Evolutionary conservation across 495 filamentous ascomycete species (phyloP).

Genomic region (Jackrogersella minutella): DNA sequence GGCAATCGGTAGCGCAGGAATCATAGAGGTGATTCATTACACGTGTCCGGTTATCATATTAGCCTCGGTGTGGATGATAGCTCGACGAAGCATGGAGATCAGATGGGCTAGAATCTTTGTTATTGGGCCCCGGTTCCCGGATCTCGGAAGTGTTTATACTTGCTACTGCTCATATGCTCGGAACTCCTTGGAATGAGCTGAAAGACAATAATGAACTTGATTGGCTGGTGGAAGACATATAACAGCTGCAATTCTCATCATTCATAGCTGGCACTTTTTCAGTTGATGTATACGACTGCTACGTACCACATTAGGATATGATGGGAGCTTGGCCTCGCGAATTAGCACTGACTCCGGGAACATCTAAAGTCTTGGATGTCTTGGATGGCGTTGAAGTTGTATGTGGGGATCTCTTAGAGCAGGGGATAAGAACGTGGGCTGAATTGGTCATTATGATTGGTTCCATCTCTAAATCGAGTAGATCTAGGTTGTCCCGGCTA

Average conservation of each 20-base stretch:
- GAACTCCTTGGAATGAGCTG: neutral
- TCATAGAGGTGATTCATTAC: constrained; percentile 20
- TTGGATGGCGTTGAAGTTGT: constrained; percentile 4
- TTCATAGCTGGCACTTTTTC: neutral
- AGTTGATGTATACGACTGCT: constrained; percentile 10
- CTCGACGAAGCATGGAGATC: neutral
- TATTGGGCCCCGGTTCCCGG: constrained; percentile 10
- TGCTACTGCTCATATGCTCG: neutral
- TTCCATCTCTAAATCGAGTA: neutral
- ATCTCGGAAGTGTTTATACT: neutral
- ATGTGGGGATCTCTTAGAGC: constrained; percentile 1
- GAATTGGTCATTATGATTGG: constrained; percentile 26
- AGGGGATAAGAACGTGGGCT: constrained; percentile 25
- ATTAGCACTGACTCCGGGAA: constrained; percentile 2
- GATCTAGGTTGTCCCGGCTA: constrained; percentile 1
- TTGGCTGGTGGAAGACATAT: constrained; percentile 2
- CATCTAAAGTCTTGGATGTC: neutral
- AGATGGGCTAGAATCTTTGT: neutral
- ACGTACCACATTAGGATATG: constrained; percentile 7
- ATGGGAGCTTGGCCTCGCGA: neutral
- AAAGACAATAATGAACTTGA: neutral
- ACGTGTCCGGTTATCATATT: constrained; percentile 17
- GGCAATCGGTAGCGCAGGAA: constrained; percentile 18
- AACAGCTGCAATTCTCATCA: neutral
- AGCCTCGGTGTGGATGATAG: neutral